Base-by-base conservation (phyloP, 306 rosid species). In the Fragaria ananassa region DNA sequence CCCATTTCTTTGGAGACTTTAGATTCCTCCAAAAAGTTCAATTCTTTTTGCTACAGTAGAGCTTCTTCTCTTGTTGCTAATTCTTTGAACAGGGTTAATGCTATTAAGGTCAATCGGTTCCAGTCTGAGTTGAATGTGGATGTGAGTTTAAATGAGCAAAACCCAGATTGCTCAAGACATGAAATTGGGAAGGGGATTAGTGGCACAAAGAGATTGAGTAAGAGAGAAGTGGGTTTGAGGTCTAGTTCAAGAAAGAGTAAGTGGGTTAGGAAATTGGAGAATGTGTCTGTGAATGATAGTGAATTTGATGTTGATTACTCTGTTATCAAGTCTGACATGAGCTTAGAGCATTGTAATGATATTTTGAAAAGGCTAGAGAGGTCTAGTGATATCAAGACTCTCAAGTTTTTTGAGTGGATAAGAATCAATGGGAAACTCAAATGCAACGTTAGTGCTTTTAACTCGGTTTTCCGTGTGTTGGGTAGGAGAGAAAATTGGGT, bases 341-440 rank as follows among this genome's bases (percentile, higher is more conserved):
- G 87, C 83, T 53, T 80, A 46, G 88, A 79, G 72, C 87, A 80
- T 51, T 93, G 96, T 81, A 90, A 88, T 81, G 86, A 83, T 0
- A 84, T 90, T 72, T 81, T 92, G 76, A 90, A 85, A 56, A 82
- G 90, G 75, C 88, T 90, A 11, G 86, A 83, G 85, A 86, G 58
- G 78, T 67, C 57, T 79, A 81, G 81, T 68, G 93, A 74, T 54
- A 18, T 47, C 65, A 93, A 89, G 84, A 70, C 88, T 54, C 44
- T 89, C 82, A 80, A 58, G 58, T 93, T 89, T 80, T 89, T 87
- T 74, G 84, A 87, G 79, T 87, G 90, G 91, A 90, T 93, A 94
- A 87, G 90, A 77, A 83, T 69, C 29, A 78, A 78, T 29, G 91
- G 96, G 53, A 93, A 90, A 60, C 71, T 89, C 45, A 87, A 85